Percentiles rank a stretch among this genome's conserved stretches.
phyloP scores from a whole-genome alignment of 495 filamentous ascomycete species.

The Glutinoglossum americanum region DNA sequence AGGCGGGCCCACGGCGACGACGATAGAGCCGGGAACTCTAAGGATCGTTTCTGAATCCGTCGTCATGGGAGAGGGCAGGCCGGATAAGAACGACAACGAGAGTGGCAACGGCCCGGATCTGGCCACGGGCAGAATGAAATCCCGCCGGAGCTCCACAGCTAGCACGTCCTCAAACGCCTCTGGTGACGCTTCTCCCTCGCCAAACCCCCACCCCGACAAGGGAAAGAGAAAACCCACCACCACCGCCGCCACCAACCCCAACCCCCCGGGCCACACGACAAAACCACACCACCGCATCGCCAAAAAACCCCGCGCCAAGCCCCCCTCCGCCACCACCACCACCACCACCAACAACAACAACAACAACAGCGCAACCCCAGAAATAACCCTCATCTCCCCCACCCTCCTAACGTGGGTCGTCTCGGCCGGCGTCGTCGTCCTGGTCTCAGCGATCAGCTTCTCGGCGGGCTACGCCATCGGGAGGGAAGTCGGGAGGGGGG shows the following conservation, averaged over 20 bases:
- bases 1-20: slow-evolving; percentile 9
- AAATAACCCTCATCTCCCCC: slow-evolving; percentile 28
- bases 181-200: too few relatives aligned
- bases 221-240: slow-evolving; percentile 14
- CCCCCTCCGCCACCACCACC: neutral
- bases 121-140: slow-evolving; percentile 9
- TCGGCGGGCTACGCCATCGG: slow-evolving; percentile 83
- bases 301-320: slow-evolving; percentile 8
- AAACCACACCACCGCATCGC: slow-evolving; percentile 7
- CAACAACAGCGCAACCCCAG: slow-evolving; percentile 7
- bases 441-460: slow-evolving; percentile 81
- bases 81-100: slow-evolving; percentile 13
- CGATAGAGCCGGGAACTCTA: slow-evolving; percentile 29
- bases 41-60: slow-evolving; percentile 59
- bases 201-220: slow-evolving; percentile 1
- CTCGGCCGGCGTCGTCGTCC: slow-evolving; percentile 74
- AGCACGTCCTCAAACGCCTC: neutral
- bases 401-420: slow-evolving; percentile 82
- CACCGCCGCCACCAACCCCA: neutral
- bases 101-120: slow-evolving; percentile 12
- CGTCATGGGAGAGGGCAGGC: slow-evolving; percentile 27
- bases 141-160: slow-evolving; percentile 8
- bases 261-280: neutral
- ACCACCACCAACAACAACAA: too few relatives aligned
- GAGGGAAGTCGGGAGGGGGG: slow-evolving; percentile 52